Evolutionary conservation across 2,329 filamentous ascomycete genomes (phyloP).

Genomic region (Phialocephala sp.): DNA sequence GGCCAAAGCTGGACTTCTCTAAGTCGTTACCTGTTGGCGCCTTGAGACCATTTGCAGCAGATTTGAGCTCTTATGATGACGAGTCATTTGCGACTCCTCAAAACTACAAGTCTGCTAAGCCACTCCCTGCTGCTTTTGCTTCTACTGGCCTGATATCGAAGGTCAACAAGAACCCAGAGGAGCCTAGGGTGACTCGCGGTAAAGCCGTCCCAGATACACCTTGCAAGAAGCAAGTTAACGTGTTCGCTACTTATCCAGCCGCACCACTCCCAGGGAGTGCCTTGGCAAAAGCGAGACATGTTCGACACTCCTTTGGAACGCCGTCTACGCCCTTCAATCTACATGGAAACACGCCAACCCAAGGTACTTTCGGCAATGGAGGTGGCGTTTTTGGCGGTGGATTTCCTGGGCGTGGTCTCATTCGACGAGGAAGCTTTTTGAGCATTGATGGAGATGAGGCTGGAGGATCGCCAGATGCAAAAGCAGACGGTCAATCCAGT

Average conservation of each 20-base stretch:
- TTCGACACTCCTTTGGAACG: slow-evolving; percentile 75
- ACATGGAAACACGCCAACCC: slow-evolving; percentile 51
- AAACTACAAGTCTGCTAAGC: slow-evolving; percentile 76
- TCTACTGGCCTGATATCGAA: slow-evolving; percentile 96
- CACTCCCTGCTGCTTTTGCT: slow-evolving; percentile 84
- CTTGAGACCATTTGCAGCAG: slow-evolving; percentile 51
- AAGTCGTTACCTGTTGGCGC: slow-evolving; percentile 76
- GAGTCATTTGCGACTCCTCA: slow-evolving; percentile 73
- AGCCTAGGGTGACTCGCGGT: slow-evolving; percentile 56
- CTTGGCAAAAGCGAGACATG: slow-evolving; percentile 65
- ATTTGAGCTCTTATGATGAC: slow-evolving; percentile 51
- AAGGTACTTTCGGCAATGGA: slow-evolving; percentile 58
- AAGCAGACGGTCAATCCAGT: slow-evolving; percentile 62
- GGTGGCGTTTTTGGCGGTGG: slow-evolving; percentile 66
- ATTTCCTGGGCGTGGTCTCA: slow-evolving; percentile 51
- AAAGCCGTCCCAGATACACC: slow-evolving; percentile 91
- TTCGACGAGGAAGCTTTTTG: slow-evolving; percentile 69
- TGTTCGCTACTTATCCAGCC: slow-evolving; percentile 70
- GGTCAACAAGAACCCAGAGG: slow-evolving; percentile 83
- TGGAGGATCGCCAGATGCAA: slow-evolving; percentile 56
- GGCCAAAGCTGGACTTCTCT: slow-evolving; percentile 65
- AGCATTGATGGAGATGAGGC: slow-evolving; percentile 74
- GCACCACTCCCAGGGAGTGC: slow-evolving; percentile 61
- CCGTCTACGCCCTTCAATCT: slow-evolving; percentile 83
- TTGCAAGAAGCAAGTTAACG: slow-evolving; percentile 82